phyloP scores from a whole-genome alignment of 257 asterid genomes.

The Solanum ossicruentum region DNA sequence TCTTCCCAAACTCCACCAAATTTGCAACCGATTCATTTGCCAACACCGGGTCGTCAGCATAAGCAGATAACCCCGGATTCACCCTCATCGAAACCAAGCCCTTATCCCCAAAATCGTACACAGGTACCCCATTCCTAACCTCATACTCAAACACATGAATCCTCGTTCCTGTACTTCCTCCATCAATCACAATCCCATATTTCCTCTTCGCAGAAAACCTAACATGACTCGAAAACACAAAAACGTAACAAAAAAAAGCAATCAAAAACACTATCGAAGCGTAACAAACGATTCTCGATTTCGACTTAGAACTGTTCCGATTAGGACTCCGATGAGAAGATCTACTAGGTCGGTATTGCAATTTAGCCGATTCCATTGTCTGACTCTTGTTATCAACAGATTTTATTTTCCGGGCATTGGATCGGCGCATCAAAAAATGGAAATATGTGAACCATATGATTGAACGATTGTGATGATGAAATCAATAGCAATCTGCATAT shows the following conservation, averaged over 20 bases:
- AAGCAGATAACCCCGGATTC: slow-evolving; percentile 76
- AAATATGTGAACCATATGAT: slow-evolving; percentile 50
- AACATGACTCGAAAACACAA: slow-evolving; percentile 25
- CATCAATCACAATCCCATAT: slow-evolving; percentile 80
- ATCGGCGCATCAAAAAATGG: slow-evolving; percentile 88
- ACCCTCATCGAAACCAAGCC: slow-evolving; percentile 79
- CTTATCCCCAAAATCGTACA: slow-evolving; percentile 51
- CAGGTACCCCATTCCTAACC: slow-evolving; percentile 40
- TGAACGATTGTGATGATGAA: background rate
- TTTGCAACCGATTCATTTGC: slow-evolving; percentile 40
- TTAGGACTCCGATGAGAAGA: slow-evolving; percentile 40
- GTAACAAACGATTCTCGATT: slow-evolving; percentile 28
- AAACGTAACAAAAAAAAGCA: slow-evolving; percentile 35
- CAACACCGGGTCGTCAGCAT: slow-evolving; percentile 47
- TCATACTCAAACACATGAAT: slow-evolving; percentile 74
- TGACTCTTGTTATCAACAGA: background rate
- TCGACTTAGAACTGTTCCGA: slow-evolving; percentile 25
- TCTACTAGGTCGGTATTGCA: slow-evolving; percentile 42
- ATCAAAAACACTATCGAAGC: slow-evolving; percentile 18
- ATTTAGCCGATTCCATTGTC: slow-evolving; percentile 66
- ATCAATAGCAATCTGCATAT: background rate
- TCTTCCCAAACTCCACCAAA: slow-evolving; percentile 73
- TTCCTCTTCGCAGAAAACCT: slow-evolving; percentile 7
- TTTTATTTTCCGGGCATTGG: slow-evolving; percentile 51
- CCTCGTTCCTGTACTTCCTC: slow-evolving; percentile 98